Evolutionary conservation across 2,329 filamentous ascomycete genomes (phyloP).

Genomic region (Stenocarpella maydis): DNA sequence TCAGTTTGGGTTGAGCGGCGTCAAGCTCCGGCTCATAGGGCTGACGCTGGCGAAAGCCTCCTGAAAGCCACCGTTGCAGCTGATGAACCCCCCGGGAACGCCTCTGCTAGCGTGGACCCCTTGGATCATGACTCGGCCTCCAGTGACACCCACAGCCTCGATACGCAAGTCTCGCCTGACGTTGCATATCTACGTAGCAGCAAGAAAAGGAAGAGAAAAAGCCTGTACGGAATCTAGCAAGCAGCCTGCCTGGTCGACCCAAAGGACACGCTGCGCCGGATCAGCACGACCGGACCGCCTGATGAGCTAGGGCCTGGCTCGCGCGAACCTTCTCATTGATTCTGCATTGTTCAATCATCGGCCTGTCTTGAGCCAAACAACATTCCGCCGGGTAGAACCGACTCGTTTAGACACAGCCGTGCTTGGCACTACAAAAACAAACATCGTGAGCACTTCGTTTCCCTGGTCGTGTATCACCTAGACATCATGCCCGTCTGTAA

Average conservation of each 20-base stretch:
- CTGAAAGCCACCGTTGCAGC: conserved; percentile 15
- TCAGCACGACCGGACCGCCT: not conserved
- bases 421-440: conserved; percentile 16
- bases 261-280: not conserved
- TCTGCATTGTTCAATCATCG: conserved; percentile 19
- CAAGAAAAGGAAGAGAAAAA: not conserved
- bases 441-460: conserved; percentile 19
- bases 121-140: conserved; percentile 7
- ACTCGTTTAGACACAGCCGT: conserved; percentile 17
- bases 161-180: not conserved
- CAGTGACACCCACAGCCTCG: conserved; percentile 8
- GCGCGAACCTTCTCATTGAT: conserved; percentile 17
- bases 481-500: conserved; percentile 21
- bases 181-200: conserved; percentile 9
- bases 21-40: conserved; percentile 27
- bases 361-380: conserved; percentile 18
- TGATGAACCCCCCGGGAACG: conserved; percentile 10
- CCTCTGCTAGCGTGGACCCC: not conserved
- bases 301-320: conserved; percentile 26
- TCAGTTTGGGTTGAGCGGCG: conserved; percentile 8
- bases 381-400: conserved; percentile 29
- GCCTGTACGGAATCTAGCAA: not conserved
- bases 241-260: conserved; percentile 5
- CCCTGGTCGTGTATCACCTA: conserved; percentile 1
- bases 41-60: conserved; percentile 26